These are phyloP conservation scores for Fusarium tupiense DNA, from an alignment of 2,329 filamentous ascomycete species.

Conservation along the genomic window DNA sequence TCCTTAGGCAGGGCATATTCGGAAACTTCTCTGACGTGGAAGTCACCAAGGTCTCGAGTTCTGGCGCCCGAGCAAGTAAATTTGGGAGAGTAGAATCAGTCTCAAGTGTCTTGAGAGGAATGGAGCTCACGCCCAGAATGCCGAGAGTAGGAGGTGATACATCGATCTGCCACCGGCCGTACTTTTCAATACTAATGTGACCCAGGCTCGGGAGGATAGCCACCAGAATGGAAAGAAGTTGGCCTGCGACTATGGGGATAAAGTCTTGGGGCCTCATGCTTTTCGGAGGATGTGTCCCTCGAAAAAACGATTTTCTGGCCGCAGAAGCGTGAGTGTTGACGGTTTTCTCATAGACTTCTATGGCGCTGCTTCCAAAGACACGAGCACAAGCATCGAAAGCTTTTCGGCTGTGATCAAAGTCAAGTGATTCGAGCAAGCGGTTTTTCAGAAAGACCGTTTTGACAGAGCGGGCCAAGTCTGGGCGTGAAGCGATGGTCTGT, in stretches of 20 bases:
- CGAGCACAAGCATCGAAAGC: neutral
- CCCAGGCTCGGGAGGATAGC: neutral
- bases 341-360: neutral
- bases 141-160: neutral
- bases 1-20: neutral
- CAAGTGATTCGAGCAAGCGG: neutral
- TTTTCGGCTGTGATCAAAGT: neutral
- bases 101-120: neutral
- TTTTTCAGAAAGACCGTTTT: neutral
- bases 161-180: neutral
- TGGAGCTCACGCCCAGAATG: neutral
- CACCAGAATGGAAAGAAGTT: neutral
- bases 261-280: accelerated
- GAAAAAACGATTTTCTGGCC: neutral
- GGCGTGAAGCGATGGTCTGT: neutral
- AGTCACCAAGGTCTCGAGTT: neutral
- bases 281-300: accelerated
- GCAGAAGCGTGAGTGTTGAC: neutral
- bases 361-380: neutral
- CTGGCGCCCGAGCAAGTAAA: neutral
- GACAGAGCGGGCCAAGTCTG: conserved; percentile 1
- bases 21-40: neutral
- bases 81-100: neutral
- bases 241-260: neutral
- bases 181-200: neutral